Conservation (phyloP, 306 rosid species). For the Fragaria iinumae region DNA sequence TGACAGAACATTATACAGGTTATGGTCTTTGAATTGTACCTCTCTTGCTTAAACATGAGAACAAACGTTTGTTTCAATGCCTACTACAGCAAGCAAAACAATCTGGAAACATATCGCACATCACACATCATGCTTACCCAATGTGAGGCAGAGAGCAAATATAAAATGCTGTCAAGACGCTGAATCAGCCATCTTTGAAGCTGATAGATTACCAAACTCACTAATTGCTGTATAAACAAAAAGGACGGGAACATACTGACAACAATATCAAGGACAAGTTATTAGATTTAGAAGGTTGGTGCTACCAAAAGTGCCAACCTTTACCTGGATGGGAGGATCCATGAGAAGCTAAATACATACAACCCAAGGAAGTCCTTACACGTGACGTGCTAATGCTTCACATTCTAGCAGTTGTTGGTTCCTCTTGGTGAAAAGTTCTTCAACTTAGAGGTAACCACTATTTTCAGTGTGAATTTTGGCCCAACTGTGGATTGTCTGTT, state of each 20-base stretch:
- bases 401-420: background rate
- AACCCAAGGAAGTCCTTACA: background rate
- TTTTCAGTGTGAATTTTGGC: background rate
- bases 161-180: background rate
- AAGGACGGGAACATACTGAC: background rate
- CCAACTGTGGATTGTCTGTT: background rate
- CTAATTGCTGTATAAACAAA: too few relatives aligned
- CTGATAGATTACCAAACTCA: background rate
- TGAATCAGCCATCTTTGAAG: background rate
- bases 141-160: background rate
- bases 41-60: constrained; percentile 1
- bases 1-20: background rate
- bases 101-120: too few relatives aligned
- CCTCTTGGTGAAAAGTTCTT: background rate
- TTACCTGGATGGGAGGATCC: background rate
- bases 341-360: background rate
- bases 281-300: background rate
- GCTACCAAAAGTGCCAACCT: background rate
- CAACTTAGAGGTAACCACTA: background rate
- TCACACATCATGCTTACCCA: background rate
- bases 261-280: background rate
- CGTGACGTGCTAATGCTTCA: background rate
- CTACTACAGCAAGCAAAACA: background rate
- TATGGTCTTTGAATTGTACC: background rate
- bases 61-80: background rate